Evolutionary conservation across 2,329 filamentous ascomycete species (phyloP), one percentile per base, ranked within the genome.

Genomic region (Diplodia intermedia): DNA sequence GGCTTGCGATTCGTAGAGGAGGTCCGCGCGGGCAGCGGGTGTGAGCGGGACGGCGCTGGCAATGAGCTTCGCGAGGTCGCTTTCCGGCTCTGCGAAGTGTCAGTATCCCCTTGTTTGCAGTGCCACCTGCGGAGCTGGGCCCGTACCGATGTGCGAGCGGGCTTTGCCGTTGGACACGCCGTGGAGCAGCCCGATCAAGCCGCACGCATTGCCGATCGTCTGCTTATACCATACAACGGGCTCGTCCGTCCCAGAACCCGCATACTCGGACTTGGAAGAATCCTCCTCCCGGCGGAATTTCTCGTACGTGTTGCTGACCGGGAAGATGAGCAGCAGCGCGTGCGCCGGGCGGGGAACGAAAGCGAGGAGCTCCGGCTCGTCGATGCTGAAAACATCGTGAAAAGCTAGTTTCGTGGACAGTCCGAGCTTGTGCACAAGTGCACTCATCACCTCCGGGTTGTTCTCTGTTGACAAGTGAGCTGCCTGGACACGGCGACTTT

Each of bases 1-100:
- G 12, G 86, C 88, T 49, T 88, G 83, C 20, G 91, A 92, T 66
- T 90, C 85, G 79, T 97, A 95, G 33, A 99, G 83, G 36, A 97
- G 80, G 66, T 88, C 83, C 6, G 93, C 89, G 61, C 95, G 86
- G 49, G 89, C 84, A 5, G 77, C 73, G 0, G 92, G 91, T 2
- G 82, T 83, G 38, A 97, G 83, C 9, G 90, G 88, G 63, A 89
- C 86, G n/a, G 93, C 92, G 20, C 89, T 82, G 1, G 83, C 80
- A 63, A 97, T 81, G 18, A 99, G 82, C 8, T 82, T 83, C 65
- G 88, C 84, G 15, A 95, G 84, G 55, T 85, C 84, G 1, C 87
- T 88, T 18, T 79, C 82, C 5, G 82, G 77, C 12, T 79, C 78
- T 83, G 67, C 8, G 57, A 49, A n/a, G 15, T n/a, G 62, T 70